phyloP scores from a whole-genome alignment of 108 stramenopile species.

The Conticribra guillardii region DNA sequence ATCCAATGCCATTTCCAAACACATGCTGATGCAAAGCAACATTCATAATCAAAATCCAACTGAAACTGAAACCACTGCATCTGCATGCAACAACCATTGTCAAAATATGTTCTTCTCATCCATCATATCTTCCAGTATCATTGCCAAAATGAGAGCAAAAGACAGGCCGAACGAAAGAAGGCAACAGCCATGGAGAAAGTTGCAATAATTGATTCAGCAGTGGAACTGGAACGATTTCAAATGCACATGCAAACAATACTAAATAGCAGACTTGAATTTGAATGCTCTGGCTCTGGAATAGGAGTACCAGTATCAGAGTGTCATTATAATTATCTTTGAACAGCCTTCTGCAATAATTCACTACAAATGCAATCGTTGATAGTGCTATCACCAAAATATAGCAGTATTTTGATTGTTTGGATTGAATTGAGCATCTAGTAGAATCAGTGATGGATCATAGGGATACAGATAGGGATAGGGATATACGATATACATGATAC shows the following conservation, averaged over 20 bases:
- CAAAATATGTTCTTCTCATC: conserved; percentile 8
- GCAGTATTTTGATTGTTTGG: conserved; percentile 94
- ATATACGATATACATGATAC: too few relatives aligned
- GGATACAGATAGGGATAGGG: conserved; percentile 82
- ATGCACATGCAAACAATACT: conserved; percentile 60
- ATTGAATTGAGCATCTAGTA: conserved; percentile 95
- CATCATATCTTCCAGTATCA: not conserved
- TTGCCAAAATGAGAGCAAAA: conserved; percentile 2
- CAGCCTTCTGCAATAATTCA: conserved; percentile 95
- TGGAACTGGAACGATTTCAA: conserved; percentile 79
- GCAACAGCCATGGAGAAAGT: conserved; percentile 72
- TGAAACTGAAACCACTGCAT: conserved; percentile 32
- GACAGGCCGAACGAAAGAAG: conserved; percentile 30
- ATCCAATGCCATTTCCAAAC: conserved; percentile 58
- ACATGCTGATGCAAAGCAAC: conserved; percentile 62
- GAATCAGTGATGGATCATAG: conserved; percentile 76
- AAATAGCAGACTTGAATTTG: conserved; percentile 71
- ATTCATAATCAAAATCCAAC: conserved; percentile 64
- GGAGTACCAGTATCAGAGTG: conserved; percentile 83
- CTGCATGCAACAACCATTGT: conserved; percentile 12
- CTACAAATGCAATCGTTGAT: conserved; percentile 94
- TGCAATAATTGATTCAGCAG: conserved; percentile 85
- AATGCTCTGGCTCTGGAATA: conserved; percentile 62
- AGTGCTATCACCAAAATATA: conserved; percentile 79
- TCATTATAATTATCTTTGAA: conserved; percentile 87